Conservation (phyloP, 2,329 filamentous ascomycete species). For the Neonectria magnoliae region DNA sequence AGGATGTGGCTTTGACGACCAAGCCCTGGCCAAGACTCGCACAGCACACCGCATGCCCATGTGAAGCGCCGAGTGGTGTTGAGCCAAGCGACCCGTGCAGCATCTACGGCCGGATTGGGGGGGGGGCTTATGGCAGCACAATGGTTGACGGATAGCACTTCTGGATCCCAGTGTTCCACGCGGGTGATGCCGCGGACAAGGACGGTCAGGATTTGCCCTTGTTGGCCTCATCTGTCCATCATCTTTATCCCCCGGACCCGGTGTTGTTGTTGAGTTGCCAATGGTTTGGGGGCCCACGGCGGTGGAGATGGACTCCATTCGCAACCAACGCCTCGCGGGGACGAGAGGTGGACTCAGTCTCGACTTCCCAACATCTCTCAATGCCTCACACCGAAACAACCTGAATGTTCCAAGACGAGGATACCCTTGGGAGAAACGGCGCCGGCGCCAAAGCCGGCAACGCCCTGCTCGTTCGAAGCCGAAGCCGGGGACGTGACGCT, state of each 20-base stretch:
- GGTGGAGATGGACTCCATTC: not conserved
- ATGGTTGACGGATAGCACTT: not conserved
- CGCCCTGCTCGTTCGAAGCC: not conserved
- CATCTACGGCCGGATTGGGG: conserved; percentile 15
- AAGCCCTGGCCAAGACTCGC: not conserved
- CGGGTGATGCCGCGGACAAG: not conserved
- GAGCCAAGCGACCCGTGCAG: conserved; percentile 11
- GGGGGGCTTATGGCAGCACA: conserved; percentile 7
- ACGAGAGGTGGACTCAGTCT: too few species aligned
- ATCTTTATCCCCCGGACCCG: not conserved
- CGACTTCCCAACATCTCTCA: not conserved
- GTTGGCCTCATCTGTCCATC: not conserved
- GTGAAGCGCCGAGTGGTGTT: not conserved
- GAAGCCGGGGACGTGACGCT: not conserved
- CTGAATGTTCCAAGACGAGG: not conserved
- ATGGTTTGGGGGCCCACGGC: not conserved
- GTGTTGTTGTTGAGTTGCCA: not conserved
- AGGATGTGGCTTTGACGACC: not conserved
- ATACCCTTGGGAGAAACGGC: not conserved
- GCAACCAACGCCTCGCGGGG: not conserved
- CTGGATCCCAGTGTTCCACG: not conserved
- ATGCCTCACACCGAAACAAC: not conserved
- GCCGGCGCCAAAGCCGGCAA: not conserved
- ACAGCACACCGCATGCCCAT: not conserved
- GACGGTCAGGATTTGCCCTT: not conserved